A percentile compares a stretch with the other conserved stretches of the same genome.
Conservation (phyloP, 1,139 yeast genomes). For the Wickerhamiella pararugosa region DNA sequence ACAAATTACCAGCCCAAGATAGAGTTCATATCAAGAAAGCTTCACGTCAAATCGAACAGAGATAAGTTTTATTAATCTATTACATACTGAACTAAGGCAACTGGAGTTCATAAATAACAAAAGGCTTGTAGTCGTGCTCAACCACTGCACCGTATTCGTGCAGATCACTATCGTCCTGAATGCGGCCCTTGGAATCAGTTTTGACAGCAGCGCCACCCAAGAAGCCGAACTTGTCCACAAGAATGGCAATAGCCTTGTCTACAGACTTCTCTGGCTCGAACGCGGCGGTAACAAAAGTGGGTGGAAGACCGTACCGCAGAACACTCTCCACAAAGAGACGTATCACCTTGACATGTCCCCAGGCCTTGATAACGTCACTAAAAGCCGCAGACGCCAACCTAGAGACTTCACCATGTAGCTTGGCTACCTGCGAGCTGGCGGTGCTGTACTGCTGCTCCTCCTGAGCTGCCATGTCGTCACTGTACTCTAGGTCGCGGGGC, state of each 20-base stretch:
- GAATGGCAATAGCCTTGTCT: conserved; percentile 48
- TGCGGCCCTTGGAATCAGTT: conserved; percentile 48
- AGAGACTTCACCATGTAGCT: conserved; percentile 60
- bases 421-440: conserved; percentile 60
- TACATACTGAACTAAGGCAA: conserved; percentile 16
- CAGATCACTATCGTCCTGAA: conserved; percentile 43
- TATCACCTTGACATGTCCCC: conserved; percentile 74
- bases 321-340: conserved; percentile 54
- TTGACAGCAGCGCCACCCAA: conserved; percentile 78
- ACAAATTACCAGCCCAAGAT: too few relatives aligned
- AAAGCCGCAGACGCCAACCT: conserved; percentile 80
- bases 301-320: conserved; percentile 90
- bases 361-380: conserved; percentile 64
- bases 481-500: conserved; percentile 84
- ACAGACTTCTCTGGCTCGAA: conserved; percentile 27
- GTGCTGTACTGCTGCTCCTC: conserved; percentile 62
- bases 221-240: conserved; percentile 65
- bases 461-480: conserved; percentile 52
- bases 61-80: too few relatives aligned
- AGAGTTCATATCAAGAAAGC: too few relatives aligned
- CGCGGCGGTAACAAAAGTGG: conserved; percentile 60
- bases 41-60: not conserved
- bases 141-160: conserved; percentile 83
- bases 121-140: conserved; percentile 91
- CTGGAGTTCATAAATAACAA: conserved; percentile 58